phyloP scores from a whole-genome alignment of 306 rosid species.

The Cucurbita maxima region DNA sequence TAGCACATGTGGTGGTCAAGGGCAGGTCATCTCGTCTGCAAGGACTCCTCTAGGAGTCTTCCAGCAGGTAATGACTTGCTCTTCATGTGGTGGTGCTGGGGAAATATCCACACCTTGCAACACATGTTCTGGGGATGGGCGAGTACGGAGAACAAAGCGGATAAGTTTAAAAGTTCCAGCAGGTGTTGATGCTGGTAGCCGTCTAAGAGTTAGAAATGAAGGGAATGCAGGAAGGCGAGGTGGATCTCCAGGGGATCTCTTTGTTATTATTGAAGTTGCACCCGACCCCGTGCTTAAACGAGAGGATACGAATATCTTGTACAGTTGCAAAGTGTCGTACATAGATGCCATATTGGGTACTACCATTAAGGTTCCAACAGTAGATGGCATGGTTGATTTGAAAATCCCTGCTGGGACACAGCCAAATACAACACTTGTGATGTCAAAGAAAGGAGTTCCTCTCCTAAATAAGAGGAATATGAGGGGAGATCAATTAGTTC shows the following conservation, averaged over 20 bases:
- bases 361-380: conserved; percentile 75
- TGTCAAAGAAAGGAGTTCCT: conserved; percentile 96
- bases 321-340: conserved; percentile 75
- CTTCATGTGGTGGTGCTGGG: conserved; percentile 80
- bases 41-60: conserved; percentile 94
- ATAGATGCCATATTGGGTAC: conserved; percentile 90
- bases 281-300: conserved; percentile 90
- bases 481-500: conserved; percentile 96
- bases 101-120: conserved; percentile 79
- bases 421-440: conserved; percentile 86
- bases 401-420: conserved; percentile 73
- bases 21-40: conserved; percentile 78
- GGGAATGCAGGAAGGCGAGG: conserved; percentile 91
- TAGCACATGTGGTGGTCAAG: conserved; percentile 92
- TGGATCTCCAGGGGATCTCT: conserved; percentile 85
- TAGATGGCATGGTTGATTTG: conserved; percentile 72
- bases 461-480: conserved; percentile 62
- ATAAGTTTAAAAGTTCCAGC: conserved; percentile 93
- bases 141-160: conserved; percentile 81
- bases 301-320: conserved; percentile 80
- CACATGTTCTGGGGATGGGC: conserved; percentile 90
- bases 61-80: conserved; percentile 98
- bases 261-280: conserved; percentile 74
- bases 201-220: conserved; percentile 87
- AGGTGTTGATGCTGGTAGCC: conserved; percentile 95